Base-by-base conservation (phyloP, 768 basidiomycete species). In the Tricholoma hemisulphureum region DNA sequence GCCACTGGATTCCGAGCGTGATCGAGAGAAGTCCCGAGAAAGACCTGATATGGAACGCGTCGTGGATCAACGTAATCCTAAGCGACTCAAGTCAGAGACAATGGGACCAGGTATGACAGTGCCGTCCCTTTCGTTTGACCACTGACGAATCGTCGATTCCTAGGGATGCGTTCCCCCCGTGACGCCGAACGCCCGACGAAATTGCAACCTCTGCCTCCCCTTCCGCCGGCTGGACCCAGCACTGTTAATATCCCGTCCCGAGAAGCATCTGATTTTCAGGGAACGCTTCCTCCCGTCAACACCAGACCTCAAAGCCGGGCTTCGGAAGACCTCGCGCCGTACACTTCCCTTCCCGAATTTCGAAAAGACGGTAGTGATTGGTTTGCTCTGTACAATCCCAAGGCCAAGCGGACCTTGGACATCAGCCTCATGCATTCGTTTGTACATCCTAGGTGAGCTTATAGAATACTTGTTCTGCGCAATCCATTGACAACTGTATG, bases 361-460 rank as follows among this genome's bases (percentile, higher is more conserved):
- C 85, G 83, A 69, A 86, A 83, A 63, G 86, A 95, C 66, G 93
- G 92, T 1, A 72, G 76, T 35, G 93, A 95, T 66, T 96, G 94
- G 94, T 89, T 92, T 66, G 91, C 88, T 4, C 78, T 93, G 43
- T 95, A 90, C 77, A 94, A 91, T 69, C 86, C 88, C 29, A 85
- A 88, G 66, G 83, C 85, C 58, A 91, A 91, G 73, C 77, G 87
- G 37, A 80, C 82, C 43, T 77, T 95, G 48, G 92, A 95, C 67
- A 91, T 96, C 13, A 74, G 75, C 31, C 73, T 95, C 59, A 82
- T 92, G 9, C 93, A 95, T 72, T 92, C 89, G 2, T 76, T 96
- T 9, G 83, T 84, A 68, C 94, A 96, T 67, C 92, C 94, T 68
- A 93, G 90, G 92, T 93, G 65, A 54, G 75, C 67, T n/a, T 26